phyloP scores from a whole-genome alignment of 176 grass and related monocot species.

The Triticum turgidum region DNA sequence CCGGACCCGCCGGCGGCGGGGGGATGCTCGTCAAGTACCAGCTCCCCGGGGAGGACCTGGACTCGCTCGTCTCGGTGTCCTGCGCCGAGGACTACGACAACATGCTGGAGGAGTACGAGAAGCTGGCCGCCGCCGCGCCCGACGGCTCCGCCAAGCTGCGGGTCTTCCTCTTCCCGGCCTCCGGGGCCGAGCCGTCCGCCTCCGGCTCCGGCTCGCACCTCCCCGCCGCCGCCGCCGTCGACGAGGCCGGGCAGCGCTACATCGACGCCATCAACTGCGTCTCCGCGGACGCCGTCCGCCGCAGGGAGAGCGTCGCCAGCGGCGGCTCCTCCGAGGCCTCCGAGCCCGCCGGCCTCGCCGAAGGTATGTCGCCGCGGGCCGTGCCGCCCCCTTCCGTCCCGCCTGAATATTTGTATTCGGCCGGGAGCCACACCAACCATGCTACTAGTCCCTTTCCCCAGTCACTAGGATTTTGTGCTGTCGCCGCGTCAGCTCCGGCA shows the following conservation, averaged over 20 bases:
- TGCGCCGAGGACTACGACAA: constrained; percentile 72
- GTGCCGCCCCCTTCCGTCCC: constrained; percentile 10
- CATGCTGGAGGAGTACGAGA: constrained; percentile 96
- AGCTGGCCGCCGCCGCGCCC: constrained; percentile 50
- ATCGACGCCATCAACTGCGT: constrained; percentile 77
- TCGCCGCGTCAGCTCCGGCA: constrained; percentile 11
- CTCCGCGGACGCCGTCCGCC: constrained; percentile 40
- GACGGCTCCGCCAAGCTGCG: constrained; percentile 84
- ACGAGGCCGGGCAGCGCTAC: constrained; percentile 68
- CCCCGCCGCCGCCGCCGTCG: neutral
- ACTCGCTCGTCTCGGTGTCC: constrained; percentile 75
- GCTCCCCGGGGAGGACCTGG: constrained; percentile 89
- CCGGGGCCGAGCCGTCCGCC: constrained; percentile 26
- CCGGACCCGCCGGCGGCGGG: neutral
- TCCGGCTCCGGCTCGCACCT: constrained; percentile 4
- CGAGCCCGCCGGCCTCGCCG: constrained; percentile 19
- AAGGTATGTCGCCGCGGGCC: constrained; percentile 56
- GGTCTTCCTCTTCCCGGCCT: constrained; percentile 73
- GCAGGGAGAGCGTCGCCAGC: constrained; percentile 56
- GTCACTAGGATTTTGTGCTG: constrained; percentile 32
- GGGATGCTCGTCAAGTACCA: constrained; percentile 66
- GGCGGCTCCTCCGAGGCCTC: constrained; percentile 49
- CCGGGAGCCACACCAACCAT: constrained; percentile 17
- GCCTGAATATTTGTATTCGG: constrained; percentile 35
- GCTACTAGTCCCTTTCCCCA: constrained; percentile 26